phyloP scores from a whole-genome alignment of 768 basidiomycete genomes.

The Austroboletus festivus region DNA sequence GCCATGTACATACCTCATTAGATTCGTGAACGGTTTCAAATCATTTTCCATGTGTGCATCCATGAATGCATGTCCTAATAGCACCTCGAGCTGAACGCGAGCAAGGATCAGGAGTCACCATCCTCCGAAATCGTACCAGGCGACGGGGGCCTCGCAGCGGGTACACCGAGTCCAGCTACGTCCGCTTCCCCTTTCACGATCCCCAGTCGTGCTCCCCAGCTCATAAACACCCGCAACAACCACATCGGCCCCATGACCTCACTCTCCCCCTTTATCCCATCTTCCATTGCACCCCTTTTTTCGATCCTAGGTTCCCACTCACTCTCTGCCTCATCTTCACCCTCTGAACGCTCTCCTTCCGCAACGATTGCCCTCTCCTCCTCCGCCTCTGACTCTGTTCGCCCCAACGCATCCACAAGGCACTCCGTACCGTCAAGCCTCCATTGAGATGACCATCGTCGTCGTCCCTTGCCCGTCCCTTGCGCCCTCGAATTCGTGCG shows the following conservation, averaged over 20 bases:
- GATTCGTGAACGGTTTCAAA: too few relatives aligned
- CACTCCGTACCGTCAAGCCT: conserved; percentile 60
- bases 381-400: conserved; percentile 75
- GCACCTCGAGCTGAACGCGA: too few relatives aligned
- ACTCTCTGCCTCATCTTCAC: conserved; percentile 28
- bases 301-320: conserved; percentile 27
- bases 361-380: conserved; percentile 50
- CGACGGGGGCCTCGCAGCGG: conserved; percentile 17
- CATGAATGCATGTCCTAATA: too few relatives aligned
- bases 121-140: conserved; percentile 8
- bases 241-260: conserved; percentile 72
- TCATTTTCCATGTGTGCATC: too few relatives aligned
- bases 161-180: conserved; percentile 13
- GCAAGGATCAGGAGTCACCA: conserved; percentile 13
- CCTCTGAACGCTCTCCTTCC: conserved; percentile 30
- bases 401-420: conserved; percentile 63
- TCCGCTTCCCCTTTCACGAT: conserved; percentile 29
- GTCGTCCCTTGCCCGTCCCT: conserved; percentile 42
- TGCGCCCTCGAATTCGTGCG: conserved; percentile 36
- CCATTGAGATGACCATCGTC: conserved; percentile 46
- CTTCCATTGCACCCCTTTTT: conserved; percentile 9
- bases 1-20: too few relatives aligned
- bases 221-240: conserved; percentile 72
- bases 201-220: conserved; percentile 69
- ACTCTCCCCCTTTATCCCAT: conserved; percentile 40